Percentiles rank a stretch among this genome's conserved stretches.
phyloP scores from a whole-genome alignment of 2,329 filamentous ascomycete species.

The Arthrobotrys megalospora region DNA sequence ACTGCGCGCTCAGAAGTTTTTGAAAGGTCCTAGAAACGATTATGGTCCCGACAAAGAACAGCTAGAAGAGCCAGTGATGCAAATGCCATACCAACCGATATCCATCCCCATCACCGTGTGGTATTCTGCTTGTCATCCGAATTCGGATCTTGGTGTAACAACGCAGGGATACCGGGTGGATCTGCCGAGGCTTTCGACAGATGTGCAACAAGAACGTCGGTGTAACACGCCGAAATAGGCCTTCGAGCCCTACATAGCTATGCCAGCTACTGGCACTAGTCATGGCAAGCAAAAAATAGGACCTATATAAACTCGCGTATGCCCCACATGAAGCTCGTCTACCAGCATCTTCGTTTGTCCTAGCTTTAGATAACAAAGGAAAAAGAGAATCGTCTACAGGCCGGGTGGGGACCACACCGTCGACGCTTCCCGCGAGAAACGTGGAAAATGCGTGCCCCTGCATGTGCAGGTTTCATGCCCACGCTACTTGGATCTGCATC shows the following conservation, averaged over 20 bases:
- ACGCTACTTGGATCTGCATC: constrained; percentile 17
- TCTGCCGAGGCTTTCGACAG: not conserved
- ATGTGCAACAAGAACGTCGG: not conserved
- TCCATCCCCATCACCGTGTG: not conserved
- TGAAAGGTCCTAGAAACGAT: too few species aligned
- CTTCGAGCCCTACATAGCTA: not conserved
- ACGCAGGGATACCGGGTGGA: constrained; percentile 1
- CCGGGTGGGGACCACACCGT: constrained; percentile 21
- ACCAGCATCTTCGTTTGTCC: not conserved
- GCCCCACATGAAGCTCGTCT: constrained; percentile 14
- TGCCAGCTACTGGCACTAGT: not conserved
- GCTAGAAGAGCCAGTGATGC: too few species aligned
- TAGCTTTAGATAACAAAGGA: not conserved
- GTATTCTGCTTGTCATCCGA: not conserved
- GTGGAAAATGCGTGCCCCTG: constrained; percentile 24
- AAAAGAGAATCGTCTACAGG: not conserved
- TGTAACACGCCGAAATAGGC: constrained; percentile 16
- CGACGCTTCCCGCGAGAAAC: constrained; percentile 9
- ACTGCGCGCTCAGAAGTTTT: too few species aligned
- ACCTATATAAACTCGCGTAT: not conserved
- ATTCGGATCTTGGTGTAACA: not conserved
- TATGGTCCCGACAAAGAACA: too few species aligned
- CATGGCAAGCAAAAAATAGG: not conserved
- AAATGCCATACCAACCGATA: too few species aligned
- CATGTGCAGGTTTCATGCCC: constrained; percentile 23